Evolutionary conservation across 805 yeast genomes (phyloP).

Genomic region (Blastobotrys muscicola): DNA sequence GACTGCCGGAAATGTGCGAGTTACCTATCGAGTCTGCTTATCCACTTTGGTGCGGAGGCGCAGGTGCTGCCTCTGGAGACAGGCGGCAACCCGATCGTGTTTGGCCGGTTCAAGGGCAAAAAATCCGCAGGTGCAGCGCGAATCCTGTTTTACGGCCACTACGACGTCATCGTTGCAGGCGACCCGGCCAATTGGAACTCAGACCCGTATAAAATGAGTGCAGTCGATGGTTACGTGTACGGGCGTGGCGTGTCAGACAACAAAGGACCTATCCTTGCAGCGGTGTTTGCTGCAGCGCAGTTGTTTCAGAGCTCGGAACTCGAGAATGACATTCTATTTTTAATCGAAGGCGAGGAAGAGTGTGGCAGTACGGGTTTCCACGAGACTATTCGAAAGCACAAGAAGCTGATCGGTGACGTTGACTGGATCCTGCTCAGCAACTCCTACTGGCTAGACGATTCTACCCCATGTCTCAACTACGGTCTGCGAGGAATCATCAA

Average conservation of each 20-base stretch:
- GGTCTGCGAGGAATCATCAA: conserved; percentile 90
- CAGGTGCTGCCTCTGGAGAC: conserved; percentile 61
- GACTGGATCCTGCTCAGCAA: conserved; percentile 89
- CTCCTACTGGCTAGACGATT: conserved; percentile 89
- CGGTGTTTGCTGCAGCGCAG: conserved; percentile 79
- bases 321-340: conserved; percentile 64
- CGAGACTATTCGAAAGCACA: conserved; percentile 46
- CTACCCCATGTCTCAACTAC: conserved; percentile 83
- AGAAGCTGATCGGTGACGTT: conserved; percentile 50
- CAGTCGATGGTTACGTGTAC: conserved; percentile 74
- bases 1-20: conserved; percentile 85
- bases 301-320: conserved; percentile 43
- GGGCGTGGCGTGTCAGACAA: conserved; percentile 94
- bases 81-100: conserved; percentile 74
- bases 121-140: conserved; percentile 20
- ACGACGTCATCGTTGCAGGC: conserved; percentile 79
- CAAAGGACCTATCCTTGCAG: conserved; percentile 86
- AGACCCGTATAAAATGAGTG: conserved; percentile 66
- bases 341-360: conserved; percentile 95
- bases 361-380: conserved; percentile 83
- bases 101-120: conserved; percentile 51
- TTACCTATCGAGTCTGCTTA: conserved; percentile 51
- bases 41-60: conserved; percentile 55
- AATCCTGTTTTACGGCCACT: conserved; percentile 88
- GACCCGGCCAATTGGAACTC: conserved; percentile 58